Conservation (phyloP, 2,329 filamentous ascomycete species). For the Cytospora schulzeri region DNA sequence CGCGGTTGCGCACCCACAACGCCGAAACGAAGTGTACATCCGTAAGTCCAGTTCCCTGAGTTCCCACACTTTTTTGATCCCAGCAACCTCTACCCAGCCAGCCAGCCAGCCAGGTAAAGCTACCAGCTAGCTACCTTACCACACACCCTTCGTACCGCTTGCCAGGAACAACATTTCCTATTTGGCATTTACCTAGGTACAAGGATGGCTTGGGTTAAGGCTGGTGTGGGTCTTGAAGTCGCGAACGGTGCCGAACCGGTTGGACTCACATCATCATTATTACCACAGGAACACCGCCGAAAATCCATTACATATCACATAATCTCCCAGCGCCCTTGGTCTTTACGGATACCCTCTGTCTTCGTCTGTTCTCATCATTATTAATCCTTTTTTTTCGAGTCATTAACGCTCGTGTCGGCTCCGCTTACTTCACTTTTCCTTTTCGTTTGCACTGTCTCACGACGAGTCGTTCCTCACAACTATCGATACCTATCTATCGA, state of each 20-base stretch:
- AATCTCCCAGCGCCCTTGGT: constrained; percentile 21
- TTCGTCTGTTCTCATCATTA: constrained; percentile 25
- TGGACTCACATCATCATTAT: constrained; percentile 25
- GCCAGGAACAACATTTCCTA: background rate
- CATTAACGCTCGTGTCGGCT: constrained; percentile 15
- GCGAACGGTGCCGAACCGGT: constrained; percentile 24
- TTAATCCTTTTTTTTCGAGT: constrained; percentile 25
- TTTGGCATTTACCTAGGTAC: constrained; percentile 5
- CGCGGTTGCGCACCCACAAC: constrained; percentile 17
- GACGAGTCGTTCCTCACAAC: constrained; percentile 1
- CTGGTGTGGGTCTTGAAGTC: constrained; percentile 13
- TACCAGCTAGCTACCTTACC: no score
- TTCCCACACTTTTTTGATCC: no score
- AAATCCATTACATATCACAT: constrained; percentile 29
- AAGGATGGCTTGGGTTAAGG: constrained; percentile 22
- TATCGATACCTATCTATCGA: background rate
- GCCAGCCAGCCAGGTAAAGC: no score
- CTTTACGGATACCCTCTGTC: background rate
- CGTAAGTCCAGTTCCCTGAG: background rate
- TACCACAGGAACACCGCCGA: constrained; percentile 7
- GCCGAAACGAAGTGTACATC: constrained; percentile 14
- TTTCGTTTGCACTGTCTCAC: constrained; percentile 8
- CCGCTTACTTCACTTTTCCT: constrained; percentile 18
- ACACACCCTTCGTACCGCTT: no score
- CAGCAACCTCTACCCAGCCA: no score